Evolutionary conservation across 2,329 filamentous ascomycete genomes (phyloP), one percentile per base, ranked within the genome.

Genomic region (Aureobasidium sp.): DNA sequence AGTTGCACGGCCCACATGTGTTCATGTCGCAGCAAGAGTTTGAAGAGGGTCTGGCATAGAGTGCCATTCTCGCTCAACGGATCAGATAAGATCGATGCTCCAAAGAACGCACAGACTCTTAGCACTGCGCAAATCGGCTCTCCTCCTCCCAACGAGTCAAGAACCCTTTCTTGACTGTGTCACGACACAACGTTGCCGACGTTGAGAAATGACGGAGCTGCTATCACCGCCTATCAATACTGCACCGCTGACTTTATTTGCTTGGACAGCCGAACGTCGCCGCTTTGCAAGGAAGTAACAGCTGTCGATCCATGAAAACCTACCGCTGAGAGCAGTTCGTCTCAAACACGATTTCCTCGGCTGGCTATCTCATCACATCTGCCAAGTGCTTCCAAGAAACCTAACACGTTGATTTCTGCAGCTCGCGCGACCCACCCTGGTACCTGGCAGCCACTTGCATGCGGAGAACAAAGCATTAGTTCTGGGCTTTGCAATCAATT

Each of bases 181-280:
- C 27, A 29, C 27, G 27, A 29, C 27, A 8, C 27, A 12, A 47
- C 42, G 42, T 47, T 47, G 0, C 4, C n/a, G 14, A 22, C 30
- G 30, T 17, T 16, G 29, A n/a, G n/a, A n/a, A 30, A 35, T 35
- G n/a, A 21, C 3, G 27, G 12, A 29, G 7, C 27, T 47, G 30
- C 30, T 47, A 47, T 47, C 29, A 6, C n/a, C 29, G 42, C 24
- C 21, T 35, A 35, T 35, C 42, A 25, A 47, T 47, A 47, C 42
- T 47, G 19, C 3, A 34, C 42, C 42, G 42, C 42, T 47, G n/a
- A 30, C 30, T 35, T 17, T 47, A 47, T 47, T 47, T 47, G 42
- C 42, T 47, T 47, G 42, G 42, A 25, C 1, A 1, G 3, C 11
- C 19, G 14, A 17, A 22, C 8, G n/a, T 7, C 3, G 2, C 6